Percentiles rank a stretch among this genome's conserved stretches.
phyloP scores from a whole-genome alignment of 139 green algal species.

The Chlorokybus atmophyticus region DNA sequence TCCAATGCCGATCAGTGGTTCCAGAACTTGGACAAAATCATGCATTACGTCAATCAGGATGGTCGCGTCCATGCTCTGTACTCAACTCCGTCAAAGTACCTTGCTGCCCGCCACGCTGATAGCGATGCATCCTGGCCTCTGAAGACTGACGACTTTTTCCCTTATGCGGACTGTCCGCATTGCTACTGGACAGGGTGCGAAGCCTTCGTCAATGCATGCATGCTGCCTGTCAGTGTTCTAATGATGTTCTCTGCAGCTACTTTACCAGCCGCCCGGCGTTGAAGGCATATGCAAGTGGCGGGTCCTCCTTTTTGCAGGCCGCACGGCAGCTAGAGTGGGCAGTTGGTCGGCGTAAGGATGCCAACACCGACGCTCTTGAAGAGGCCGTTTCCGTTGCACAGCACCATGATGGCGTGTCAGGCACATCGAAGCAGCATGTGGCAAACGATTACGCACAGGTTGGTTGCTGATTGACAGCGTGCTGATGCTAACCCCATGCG shows the following conservation, averaged over 20 bases:
- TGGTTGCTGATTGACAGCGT: too few species aligned
- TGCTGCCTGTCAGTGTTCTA: too few species aligned
- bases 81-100: conserved; percentile 61
- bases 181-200: conserved; percentile 80
- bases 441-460: conserved; percentile 70
- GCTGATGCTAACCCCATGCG: too few species aligned
- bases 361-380: conserved; percentile 38
- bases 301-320: too few species aligned
- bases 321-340: conserved; percentile 53
- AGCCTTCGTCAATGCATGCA: too few species aligned
- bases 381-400: conserved; percentile 50
- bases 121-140: conserved; percentile 34
- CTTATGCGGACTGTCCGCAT: conserved; percentile 63
- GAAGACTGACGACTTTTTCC: conserved; percentile 80
- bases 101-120: conserved; percentile 50
- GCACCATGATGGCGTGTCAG: conserved; percentile 76
- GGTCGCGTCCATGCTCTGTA: conserved; percentile 68
- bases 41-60: conserved; percentile 43
- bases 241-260: too few species aligned
- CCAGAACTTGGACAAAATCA: conserved; percentile 71
- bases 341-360: conserved; percentile 8
- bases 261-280: conserved; percentile 56
- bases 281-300: conserved; percentile 55
- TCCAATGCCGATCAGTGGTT: conserved; percentile 49
- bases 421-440: conserved; percentile 74